A percentile compares a stretch with the other conserved stretches of the same genome.
phyloP scores from a whole-genome alignment of 2,329 filamentous ascomycete genomes.

The Claviceps spartinae region DNA sequence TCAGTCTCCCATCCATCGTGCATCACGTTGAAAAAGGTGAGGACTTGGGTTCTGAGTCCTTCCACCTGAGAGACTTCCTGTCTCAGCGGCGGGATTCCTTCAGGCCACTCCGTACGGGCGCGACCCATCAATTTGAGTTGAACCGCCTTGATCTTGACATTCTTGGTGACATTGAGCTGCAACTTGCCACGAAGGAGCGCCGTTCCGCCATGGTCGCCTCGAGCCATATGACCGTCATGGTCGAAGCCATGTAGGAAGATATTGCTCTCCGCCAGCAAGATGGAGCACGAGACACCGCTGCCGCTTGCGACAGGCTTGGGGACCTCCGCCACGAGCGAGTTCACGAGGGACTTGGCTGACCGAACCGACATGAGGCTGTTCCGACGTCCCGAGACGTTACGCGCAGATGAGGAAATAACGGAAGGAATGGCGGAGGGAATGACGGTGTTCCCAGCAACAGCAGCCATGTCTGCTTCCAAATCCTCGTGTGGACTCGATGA shows the following conservation, averaged over 20 bases:
- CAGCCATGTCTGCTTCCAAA: slow-evolving; percentile 10
- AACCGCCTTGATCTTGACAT: slow-evolving; percentile 83
- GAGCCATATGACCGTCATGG: slow-evolving; percentile 43
- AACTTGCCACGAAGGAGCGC: slow-evolving; percentile 78
- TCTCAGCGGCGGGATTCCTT: slow-evolving; percentile 83
- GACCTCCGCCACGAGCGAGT: slow-evolving; percentile 38
- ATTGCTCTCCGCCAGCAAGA: slow-evolving; percentile 66
- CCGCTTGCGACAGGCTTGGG: slow-evolving; percentile 68
- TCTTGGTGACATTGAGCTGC: slow-evolving; percentile 71
- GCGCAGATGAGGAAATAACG: slow-evolving; percentile 7
- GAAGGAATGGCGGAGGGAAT: neutral
- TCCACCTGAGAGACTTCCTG: slow-evolving; percentile 73
- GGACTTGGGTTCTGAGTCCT: slow-evolving; percentile 72
- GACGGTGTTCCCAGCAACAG: slow-evolving; percentile 10
- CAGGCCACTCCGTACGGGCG: slow-evolving; percentile 88
- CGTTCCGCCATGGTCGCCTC: slow-evolving; percentile 51
- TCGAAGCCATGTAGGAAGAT: slow-evolving; percentile 71
- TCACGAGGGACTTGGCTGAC: slow-evolving; percentile 36
- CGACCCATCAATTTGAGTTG: slow-evolving; percentile 75
- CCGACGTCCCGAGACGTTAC: slow-evolving; percentile 23
- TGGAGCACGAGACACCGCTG: slow-evolving; percentile 60
- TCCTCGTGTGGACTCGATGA: neutral
- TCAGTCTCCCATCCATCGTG: slow-evolving; percentile 46
- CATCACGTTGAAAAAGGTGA: slow-evolving; percentile 81
- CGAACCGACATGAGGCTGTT: slow-evolving; percentile 38